phyloP scores from a whole-genome alignment of 306 rosid genomes.

The Mucuna pruriens region DNA sequence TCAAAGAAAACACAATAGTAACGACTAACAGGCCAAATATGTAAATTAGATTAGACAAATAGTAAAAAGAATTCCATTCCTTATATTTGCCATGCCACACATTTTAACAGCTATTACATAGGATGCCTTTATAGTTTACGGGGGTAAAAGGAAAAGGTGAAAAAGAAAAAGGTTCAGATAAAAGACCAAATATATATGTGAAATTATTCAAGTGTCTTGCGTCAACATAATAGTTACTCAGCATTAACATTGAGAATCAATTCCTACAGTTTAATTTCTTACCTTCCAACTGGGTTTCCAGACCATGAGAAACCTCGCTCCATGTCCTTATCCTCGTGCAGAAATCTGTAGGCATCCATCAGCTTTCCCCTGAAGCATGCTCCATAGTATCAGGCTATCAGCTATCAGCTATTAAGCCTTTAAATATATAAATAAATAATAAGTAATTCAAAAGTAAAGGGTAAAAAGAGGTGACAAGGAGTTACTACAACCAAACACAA shows the following conservation, averaged over 20 bases:
- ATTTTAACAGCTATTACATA: neutral
- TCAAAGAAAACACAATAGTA: constrained; percentile 42
- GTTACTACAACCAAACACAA: constrained; percentile 9
- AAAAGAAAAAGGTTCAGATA: neutral
- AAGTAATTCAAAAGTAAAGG: neutral
- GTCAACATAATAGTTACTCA: constrained; percentile 12
- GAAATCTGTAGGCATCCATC: constrained; percentile 87
- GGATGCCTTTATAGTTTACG: constrained; percentile 16
- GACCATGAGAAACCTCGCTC: constrained; percentile 96
- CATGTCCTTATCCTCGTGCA: constrained; percentile 86
- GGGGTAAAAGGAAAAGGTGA: neutral
- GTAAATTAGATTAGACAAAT: constrained; percentile 27
- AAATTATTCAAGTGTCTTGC: constrained; percentile 15
- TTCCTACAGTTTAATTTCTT: constrained; percentile 35
- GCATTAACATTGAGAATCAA: constrained; percentile 31
- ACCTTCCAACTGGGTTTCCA: constrained; percentile 93
- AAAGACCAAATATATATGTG: neutral
- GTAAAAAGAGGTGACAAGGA: neutral
- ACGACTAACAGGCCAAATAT: constrained; percentile 25
- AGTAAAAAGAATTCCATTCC: neutral
- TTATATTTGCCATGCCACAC: constrained; percentile 5
- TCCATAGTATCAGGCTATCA: constrained; percentile 42
- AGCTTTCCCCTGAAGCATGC: constrained; percentile 80
- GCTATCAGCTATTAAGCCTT: constrained; percentile 30
- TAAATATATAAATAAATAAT: neutral